These are phyloP conservation scores for Tolypocladium guangdongense DNA, from an alignment of 2,329 filamentous ascomycete species.

Conservation along the genomic window DNA sequence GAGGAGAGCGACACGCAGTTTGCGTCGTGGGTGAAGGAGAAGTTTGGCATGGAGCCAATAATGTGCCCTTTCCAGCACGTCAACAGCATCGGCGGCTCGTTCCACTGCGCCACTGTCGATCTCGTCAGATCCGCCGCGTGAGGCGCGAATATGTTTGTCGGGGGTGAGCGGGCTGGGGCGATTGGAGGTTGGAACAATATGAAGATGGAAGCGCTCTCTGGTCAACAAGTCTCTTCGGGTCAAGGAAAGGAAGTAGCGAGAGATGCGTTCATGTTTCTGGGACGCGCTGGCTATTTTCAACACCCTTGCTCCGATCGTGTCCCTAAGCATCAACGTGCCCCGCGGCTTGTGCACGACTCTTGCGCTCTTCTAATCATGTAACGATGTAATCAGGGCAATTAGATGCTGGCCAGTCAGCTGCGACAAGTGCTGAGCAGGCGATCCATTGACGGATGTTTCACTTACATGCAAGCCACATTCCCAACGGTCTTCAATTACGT, in stretches of 20 bases:
- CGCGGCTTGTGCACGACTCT: neutral
- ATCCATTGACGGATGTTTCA: neutral
- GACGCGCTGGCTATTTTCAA: neutral
- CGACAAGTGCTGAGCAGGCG: neutral
- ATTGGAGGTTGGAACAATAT: neutral
- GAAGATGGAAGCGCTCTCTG: neutral
- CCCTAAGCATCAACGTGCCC: neutral
- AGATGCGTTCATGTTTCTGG: neutral
- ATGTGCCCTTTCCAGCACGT: constrained; percentile 3
- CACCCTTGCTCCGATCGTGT: neutral
- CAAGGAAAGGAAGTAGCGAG: neutral
- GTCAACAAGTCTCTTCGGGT: neutral
- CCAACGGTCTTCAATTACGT: neutral
- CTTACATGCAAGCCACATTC: neutral
- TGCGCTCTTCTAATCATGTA: neutral
- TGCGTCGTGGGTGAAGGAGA: neutral
- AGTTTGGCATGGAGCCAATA: constrained; percentile 3
- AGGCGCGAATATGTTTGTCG: neutral
- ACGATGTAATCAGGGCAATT: neutral
- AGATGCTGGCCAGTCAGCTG: neutral
- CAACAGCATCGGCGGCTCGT: constrained; percentile 3
- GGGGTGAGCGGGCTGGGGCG: too few relatives aligned
- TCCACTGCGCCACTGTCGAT: constrained; percentile 3
- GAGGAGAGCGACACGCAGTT: constrained; percentile 1
- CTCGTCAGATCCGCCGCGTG: neutral